Evolutionary conservation across 352 stramenopile genomes (phyloP), one percentile per base, ranked within the genome.

Genomic region (Globisporangium spiculum): DNA sequence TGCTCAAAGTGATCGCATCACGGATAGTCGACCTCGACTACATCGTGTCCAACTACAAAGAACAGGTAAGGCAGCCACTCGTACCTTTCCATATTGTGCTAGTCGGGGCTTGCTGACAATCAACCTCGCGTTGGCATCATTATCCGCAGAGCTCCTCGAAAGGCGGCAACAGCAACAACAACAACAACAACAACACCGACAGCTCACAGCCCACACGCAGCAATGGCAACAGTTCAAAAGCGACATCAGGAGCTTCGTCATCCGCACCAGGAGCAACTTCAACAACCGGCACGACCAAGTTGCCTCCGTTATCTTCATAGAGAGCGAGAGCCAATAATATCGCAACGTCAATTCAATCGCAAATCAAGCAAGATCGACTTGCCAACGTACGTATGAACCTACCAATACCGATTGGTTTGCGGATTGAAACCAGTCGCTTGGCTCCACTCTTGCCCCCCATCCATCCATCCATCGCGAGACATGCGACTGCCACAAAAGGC

Each of bases 1-100:
- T 94, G 24, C 75, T 96, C 30, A 89, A 94, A 66, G 75, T 94
- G 46, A 93, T 94, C 46, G 78, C 81, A 4, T 77, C 86, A 4
- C 81, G 89, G n/a, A 94, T 96, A 69, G 71, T 88, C 46, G 89
- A 96, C 62, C 73, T 96, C n/a, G 88, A 94, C 70, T 92, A 91
- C 71, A 96, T 96, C 65, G 79, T 89, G 16, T 77, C 79, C 12
- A 90, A 76, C 66, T 91, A 85, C 70, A 84, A 79, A 27, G 79
- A 90, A 16, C 83, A 89, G 79, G 83, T 88, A 53, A 16, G 48
- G 20, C 5, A 9, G 0, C 14, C 50, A 24, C 41, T 48, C 38
- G 6, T 24, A 22, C 44, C 18, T 12, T 52, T 52, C 44, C 44
- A 52, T 4, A 24, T 52, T 24, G 44, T 24, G 18, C 44, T 22